Base-by-base conservation (phyloP, 1,284 basidiomycete genomes). In the Neonothopanus nambi region DNA sequence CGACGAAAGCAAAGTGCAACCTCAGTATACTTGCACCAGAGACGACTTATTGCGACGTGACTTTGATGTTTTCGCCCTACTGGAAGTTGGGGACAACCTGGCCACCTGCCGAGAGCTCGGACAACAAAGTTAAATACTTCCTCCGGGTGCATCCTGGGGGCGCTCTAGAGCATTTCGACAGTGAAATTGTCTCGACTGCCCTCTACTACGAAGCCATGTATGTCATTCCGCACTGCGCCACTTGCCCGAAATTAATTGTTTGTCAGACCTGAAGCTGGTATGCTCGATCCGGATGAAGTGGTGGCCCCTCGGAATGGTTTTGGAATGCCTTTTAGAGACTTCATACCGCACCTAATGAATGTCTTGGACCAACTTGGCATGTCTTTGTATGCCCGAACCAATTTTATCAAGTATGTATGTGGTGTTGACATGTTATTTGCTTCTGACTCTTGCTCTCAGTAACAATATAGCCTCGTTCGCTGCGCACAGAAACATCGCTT, bases 351-450 rank as follows among this genome's bases (percentile, higher is more conserved):
- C 63, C 69, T 92, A 26, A 83, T 83, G 77, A 80, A 79, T 51
- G 87, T 91, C 23, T 71, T 92, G 40, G 89, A 91, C 63, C 84
- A 87, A 62, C 77, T 92, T 11, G 89, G 89, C 53, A 78, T 92
- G 74, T 89, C 89, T 2, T 67, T 91, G 24, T 84, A 88, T 59
- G 87, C 88, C 36, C 81, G 87, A 50, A 89, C 89, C 6, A 82
- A 79, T 57, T 90, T 91, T 67, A 80, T 91, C 63, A 88, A 82
- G 89, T 89, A 61, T 39, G 80, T 71, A 5, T 33, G 8, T 26
- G 46, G 39, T 53, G 28, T n/a, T 49, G 17, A 35, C 36, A 41
- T 52, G 46, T 35, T 39, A n/a, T 36, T 28, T 23, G 18, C 17
- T 37, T 42, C 50, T 48, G 11, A 48, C 28, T 7, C 13, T 33